Conservation (phyloP, 352 stramenopile species). For the Pythium coloratum region DNA sequence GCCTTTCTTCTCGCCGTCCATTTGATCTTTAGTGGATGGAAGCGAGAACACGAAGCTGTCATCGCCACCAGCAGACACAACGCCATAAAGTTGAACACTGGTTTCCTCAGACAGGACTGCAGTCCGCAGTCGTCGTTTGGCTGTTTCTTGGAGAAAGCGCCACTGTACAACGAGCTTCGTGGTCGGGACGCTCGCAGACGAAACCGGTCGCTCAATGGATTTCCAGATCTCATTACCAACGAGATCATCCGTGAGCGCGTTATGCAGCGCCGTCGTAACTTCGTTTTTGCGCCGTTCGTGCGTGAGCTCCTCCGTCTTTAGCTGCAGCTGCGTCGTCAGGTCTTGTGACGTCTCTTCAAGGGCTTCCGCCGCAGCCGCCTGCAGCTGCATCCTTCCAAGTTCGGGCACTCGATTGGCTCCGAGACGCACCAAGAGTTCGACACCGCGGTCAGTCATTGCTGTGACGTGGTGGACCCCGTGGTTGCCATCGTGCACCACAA, state of each 20-base stretch:
- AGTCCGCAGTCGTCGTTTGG: background rate
- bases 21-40: background rate
- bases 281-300: background rate
- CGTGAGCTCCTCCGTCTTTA: background rate
- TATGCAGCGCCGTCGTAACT: background rate
- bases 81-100: slow-evolving; percentile 23
- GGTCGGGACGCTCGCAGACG: background rate
- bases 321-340: background rate
- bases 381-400: slow-evolving; percentile 11
- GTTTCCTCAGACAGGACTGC: background rate
- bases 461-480: background rate
- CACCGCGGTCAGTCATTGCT: background rate
- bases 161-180: slow-evolving; percentile 12
- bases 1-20: background rate
- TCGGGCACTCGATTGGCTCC: background rate
- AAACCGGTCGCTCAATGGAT: background rate
- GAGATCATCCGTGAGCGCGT: slow-evolving; percentile 8
- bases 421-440: background rate
- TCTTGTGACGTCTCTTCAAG: slow-evolving; percentile 14
- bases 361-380: background rate
- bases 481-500: slow-evolving; percentile 6
- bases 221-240: slow-evolving; percentile 15
- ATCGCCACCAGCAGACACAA: background rate
- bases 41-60: slow-evolving; percentile 25
- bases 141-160: slow-evolving; percentile 12